Percentiles rank a stretch among this genome's conserved stretches.
These are phyloP conservation scores for Calocera viscosa DNA, from an alignment of 768 basidiomycete genomes.

Conservation along the genomic window DNA sequence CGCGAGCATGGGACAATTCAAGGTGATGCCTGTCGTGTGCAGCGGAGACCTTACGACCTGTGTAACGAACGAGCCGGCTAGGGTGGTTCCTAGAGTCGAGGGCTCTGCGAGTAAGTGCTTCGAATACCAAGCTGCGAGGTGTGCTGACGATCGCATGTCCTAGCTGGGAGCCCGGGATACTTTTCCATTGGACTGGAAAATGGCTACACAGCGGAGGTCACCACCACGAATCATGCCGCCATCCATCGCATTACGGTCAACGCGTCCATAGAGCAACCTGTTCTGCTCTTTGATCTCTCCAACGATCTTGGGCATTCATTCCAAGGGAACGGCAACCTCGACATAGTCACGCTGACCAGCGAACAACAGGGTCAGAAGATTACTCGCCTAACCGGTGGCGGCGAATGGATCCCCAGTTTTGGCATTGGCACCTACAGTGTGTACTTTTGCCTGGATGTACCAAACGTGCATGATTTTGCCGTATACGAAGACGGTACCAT, in stretches of 20 bases:
- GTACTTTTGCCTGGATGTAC: slow-evolving; percentile 16
- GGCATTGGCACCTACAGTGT: slow-evolving; percentile 15
- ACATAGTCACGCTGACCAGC: background rate
- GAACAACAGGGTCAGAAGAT: background rate
- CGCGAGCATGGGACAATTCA: slow-evolving; percentile 14
- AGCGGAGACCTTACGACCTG: slow-evolving; percentile 2
- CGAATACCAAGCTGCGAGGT: background rate
- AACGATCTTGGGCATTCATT: slow-evolving; percentile 17
- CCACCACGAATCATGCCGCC: slow-evolving; percentile 16
- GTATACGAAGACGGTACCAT: background rate
- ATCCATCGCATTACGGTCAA: slow-evolving; percentile 15
- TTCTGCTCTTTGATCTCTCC: slow-evolving; percentile 14
- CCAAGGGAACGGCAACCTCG: slow-evolving; percentile 8
- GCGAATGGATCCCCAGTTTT: slow-evolving; percentile 14
- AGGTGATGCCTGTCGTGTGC: slow-evolving; percentile 3
- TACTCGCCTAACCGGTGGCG: slow-evolving; percentile 14
- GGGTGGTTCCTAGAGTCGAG: background rate
- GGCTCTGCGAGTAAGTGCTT: background rate
- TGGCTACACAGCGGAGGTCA: slow-evolving; percentile 15
- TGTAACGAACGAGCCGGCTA: background rate
- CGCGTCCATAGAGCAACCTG: background rate
- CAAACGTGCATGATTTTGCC: slow-evolving; percentile 5
- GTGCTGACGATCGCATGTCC: background rate
- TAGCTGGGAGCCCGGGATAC: background rate
- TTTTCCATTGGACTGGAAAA: slow-evolving; percentile 15